Conservation (phyloP, 2,329 filamentous ascomycete species). For the Fusarium sp. region DNA sequence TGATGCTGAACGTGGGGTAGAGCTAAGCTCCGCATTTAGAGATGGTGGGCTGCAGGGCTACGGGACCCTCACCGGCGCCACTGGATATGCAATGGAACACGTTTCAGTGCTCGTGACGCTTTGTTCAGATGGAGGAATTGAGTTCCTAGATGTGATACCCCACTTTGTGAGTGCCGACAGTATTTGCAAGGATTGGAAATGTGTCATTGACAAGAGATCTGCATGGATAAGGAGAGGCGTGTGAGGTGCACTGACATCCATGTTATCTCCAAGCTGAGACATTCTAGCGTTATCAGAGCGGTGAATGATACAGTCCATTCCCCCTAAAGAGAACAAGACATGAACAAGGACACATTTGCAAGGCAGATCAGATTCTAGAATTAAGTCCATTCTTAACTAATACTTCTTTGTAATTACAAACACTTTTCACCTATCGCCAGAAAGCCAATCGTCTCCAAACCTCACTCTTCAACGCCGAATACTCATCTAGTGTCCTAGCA, state of each 20-base stretch:
- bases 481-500: conserved; percentile 48
- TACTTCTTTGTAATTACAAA: not conserved
- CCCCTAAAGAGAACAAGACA: not conserved
- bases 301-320: not conserved
- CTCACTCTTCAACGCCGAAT: conserved; percentile 47
- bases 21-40: not conserved
- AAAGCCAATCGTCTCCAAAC: conserved; percentile 48
- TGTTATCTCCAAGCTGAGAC: not conserved
- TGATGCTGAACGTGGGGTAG: conserved; percentile 12
- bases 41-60: not conserved
- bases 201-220: not conserved
- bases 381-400: not conserved
- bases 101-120: not conserved
- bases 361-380: not conserved
- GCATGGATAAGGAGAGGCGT: not conserved
- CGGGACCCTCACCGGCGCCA: conserved; percentile 18
- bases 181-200: not conserved
- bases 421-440: conserved; percentile 16
- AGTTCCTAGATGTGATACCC: not conserved
- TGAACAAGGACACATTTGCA: not conserved
- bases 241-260: not conserved
- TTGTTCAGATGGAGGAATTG: not conserved
- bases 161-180: not conserved
- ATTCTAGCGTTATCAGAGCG: not conserved
- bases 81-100: not conserved